phyloP scores from a whole-genome alignment of 2,329 filamentous ascomycete species.

The Clonostachys rosea region DNA sequence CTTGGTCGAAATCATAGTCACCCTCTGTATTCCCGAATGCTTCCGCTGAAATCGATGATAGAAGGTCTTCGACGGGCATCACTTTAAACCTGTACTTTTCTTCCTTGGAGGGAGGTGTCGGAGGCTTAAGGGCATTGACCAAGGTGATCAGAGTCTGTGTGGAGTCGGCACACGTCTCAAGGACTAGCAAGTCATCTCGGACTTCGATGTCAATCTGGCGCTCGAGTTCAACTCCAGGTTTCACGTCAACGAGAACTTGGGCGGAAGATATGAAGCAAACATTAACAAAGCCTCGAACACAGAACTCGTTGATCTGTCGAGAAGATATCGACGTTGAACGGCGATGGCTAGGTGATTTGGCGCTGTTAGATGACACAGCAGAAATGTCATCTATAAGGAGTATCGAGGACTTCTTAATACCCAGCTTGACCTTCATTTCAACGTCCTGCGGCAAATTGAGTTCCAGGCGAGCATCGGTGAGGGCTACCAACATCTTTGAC shows the following conservation, averaged over 20 bases:
- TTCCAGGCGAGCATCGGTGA: constrained; percentile 74
- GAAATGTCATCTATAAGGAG: constrained; percentile 75
- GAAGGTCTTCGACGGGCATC: constrained; percentile 80
- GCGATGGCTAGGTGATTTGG: constrained; percentile 5
- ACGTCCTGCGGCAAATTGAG: constrained; percentile 62
- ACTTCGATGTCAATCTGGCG: constrained; percentile 76
- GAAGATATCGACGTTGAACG: constrained; percentile 23
- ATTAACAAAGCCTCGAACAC: constrained; percentile 72
- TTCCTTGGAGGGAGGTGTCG: constrained; percentile 75
- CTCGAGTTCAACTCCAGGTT: constrained; percentile 45
- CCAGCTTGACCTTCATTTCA: constrained; percentile 57
- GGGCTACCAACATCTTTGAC: constrained; percentile 73
- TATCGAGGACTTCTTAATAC: constrained; percentile 76
- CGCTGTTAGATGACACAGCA: constrained; percentile 5
- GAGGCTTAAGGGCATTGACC: constrained; percentile 75
- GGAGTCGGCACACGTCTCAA: constrained; percentile 96
- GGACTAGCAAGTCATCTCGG: constrained; percentile 77
- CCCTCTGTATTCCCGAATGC: constrained; percentile 64
- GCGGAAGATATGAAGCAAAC: constrained; percentile 86
- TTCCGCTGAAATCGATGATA: constrained; percentile 86
- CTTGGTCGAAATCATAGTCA: constrained; percentile 59
- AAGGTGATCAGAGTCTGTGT: constrained; percentile 85
- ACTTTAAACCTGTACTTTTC: constrained; percentile 84
- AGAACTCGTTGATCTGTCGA: constrained; percentile 50
- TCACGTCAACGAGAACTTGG: constrained; percentile 59